Evolutionary conservation across 2,329 filamentous ascomycete species (phyloP).

Genomic region (Cadophora sp.): DNA sequence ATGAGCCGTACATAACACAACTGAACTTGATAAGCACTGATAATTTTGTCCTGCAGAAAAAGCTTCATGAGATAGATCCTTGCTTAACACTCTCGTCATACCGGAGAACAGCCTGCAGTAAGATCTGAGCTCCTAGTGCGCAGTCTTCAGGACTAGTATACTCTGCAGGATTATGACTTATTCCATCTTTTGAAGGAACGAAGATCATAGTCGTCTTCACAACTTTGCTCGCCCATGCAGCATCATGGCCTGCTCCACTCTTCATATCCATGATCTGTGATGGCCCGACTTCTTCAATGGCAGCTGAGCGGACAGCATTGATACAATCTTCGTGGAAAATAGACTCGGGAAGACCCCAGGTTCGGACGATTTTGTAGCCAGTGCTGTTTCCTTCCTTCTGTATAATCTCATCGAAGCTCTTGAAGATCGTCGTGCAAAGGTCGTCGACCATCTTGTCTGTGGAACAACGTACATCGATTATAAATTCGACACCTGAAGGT

Average conservation of each 20-base stretch:
- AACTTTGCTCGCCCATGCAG: slow-evolving; percentile 36
- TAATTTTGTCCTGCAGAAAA: neutral
- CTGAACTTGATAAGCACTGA: neutral
- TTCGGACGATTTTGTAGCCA: slow-evolving; percentile 31
- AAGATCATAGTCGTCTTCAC: slow-evolving; percentile 67
- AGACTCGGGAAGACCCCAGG: slow-evolving; percentile 38
- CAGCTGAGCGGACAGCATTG: slow-evolving; percentile 35
- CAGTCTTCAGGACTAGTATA: slow-evolving; percentile 66
- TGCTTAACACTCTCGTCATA: slow-evolving; percentile 43
- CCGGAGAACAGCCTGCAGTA: slow-evolving; percentile 50
- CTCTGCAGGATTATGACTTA: slow-evolving; percentile 69
- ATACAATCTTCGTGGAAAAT: slow-evolving; percentile 37
- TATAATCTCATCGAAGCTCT: slow-evolving; percentile 35
- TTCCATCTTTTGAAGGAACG: slow-evolving; percentile 65
- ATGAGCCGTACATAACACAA: neutral
- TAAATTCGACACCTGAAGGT: slow-evolving; percentile 38
- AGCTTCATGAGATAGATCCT: slow-evolving; percentile 12
- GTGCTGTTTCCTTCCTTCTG: slow-evolving; percentile 33
- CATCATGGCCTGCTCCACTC: slow-evolving; percentile 40
- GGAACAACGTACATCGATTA: slow-evolving; percentile 39
- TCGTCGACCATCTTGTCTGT: slow-evolving; percentile 35
- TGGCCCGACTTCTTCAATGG: slow-evolving; percentile 32
- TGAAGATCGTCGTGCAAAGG: slow-evolving; percentile 37
- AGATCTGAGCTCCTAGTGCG: slow-evolving; percentile 57
- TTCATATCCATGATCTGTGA: slow-evolving; percentile 40